Evolutionary conservation across 352 stramenopile genomes (phyloP).

Genomic region (Plasmopara halstedii): DNA sequence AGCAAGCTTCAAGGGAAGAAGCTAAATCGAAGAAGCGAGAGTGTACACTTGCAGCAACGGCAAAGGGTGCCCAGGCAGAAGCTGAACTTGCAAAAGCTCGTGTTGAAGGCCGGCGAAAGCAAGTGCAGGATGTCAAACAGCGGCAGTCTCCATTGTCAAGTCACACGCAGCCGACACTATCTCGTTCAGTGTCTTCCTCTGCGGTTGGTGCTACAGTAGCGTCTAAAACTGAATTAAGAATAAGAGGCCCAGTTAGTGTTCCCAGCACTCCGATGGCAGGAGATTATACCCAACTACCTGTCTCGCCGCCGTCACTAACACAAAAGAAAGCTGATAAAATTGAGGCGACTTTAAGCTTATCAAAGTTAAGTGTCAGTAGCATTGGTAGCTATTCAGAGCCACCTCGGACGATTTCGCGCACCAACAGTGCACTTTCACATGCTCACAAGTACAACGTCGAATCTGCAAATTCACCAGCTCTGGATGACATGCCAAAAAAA

Average conservation of each 20-base stretch:
- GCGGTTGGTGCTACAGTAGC: not conserved
- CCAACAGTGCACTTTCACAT: not conserved
- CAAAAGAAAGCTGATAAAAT: too few relatives aligned
- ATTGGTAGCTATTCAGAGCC: not conserved
- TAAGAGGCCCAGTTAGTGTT: not conserved
- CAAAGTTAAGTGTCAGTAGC: not conserved
- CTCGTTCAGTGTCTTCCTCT: constrained; percentile 26
- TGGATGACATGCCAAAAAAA: not conserved
- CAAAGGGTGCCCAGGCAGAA: constrained; percentile 54
- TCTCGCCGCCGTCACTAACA: too few relatives aligned
- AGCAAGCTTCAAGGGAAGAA: not conserved
- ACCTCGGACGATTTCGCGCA: not conserved
- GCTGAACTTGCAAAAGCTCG: constrained; percentile 62
- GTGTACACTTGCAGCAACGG: constrained; percentile 33
- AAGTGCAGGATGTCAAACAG: constrained; percentile 40
- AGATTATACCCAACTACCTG: too few relatives aligned
- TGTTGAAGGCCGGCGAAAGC: constrained; percentile 53
- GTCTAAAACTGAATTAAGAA: not conserved
- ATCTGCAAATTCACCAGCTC: not conserved
- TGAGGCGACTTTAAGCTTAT: not conserved
- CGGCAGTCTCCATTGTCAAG: constrained; percentile 2
- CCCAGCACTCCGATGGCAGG: not conserved
- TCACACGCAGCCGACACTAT: constrained; percentile 1
- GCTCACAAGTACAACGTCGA: not conserved
- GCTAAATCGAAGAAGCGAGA: constrained; percentile 18